Conservation (phyloP, 2,329 filamentous ascomycete species). For the Colletotrichum lini region DNA sequence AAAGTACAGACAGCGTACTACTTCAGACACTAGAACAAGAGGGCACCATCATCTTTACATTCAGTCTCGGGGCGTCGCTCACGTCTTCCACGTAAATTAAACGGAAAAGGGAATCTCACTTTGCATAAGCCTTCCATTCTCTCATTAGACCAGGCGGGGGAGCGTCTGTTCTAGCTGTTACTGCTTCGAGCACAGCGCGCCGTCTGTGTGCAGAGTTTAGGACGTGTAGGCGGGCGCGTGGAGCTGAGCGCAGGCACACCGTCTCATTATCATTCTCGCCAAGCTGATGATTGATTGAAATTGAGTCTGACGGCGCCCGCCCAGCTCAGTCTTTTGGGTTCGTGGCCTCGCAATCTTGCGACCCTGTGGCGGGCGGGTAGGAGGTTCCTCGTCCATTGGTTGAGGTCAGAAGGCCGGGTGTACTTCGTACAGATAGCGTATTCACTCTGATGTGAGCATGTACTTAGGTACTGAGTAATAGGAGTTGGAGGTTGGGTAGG, state of each 20-base stretch:
- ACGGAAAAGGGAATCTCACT: not conserved
- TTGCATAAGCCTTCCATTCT: not conserved
- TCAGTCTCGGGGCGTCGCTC: conserved; percentile 3
- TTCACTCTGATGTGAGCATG: not conserved
- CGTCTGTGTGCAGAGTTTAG: conserved; percentile 9
- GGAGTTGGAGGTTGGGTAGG: too few relatives aligned
- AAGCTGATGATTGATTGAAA: not conserved
- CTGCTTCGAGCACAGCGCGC: not conserved
- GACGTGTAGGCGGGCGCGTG: not conserved
- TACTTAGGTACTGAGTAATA: not conserved
- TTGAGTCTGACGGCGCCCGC: conserved; percentile 22
- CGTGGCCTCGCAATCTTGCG: conserved; percentile 1
- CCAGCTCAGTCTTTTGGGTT: conserved; percentile 1
- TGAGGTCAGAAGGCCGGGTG: not conserved
- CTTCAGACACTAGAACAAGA: not conserved
- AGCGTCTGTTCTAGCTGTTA: conserved; percentile 10
- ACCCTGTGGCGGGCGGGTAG: not conserved
- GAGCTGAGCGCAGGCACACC: not conserved
- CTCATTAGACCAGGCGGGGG: conserved; percentile 18
- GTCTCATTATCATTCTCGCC: conserved; percentile 5
- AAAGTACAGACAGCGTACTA: not conserved
- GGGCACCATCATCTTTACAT: not conserved
- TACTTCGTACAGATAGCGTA: too few relatives aligned
- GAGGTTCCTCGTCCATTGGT: not conserved
- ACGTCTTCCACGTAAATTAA: conserved; percentile 2